phyloP scores from a whole-genome alignment of 306 rosid species.

The Cyclanthera cordifolia region DNA sequence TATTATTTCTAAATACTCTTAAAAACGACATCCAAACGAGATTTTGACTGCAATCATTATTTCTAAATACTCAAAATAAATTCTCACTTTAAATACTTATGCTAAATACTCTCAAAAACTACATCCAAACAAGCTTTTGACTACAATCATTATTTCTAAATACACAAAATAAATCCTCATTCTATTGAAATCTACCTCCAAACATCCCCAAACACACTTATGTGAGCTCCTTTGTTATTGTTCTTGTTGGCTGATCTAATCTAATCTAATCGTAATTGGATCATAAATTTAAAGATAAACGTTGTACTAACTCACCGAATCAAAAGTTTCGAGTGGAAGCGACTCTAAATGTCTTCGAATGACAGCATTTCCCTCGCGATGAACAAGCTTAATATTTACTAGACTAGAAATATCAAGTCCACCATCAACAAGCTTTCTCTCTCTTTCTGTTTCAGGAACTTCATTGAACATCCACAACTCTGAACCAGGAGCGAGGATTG shows the following conservation, averaged over 20 bases:
- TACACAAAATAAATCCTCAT: too few species aligned
- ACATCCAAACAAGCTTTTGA: too few species aligned
- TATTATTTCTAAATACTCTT: too few species aligned
- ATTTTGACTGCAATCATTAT: too few species aligned
- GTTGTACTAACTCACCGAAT: constrained; percentile 52
- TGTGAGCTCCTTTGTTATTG: too few species aligned
- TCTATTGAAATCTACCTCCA: too few species aligned
- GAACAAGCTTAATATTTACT: constrained; percentile 76
- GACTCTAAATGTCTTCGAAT: constrained; percentile 80
- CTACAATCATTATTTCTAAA: too few species aligned
- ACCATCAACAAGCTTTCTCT: constrained; percentile 77
- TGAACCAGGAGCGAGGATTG: constrained; percentile 78
- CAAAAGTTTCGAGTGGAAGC: constrained; percentile 94
- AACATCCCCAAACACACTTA: too few species aligned
- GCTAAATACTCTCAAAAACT: too few species aligned
- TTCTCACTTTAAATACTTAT: too few species aligned
- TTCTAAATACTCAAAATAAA: too few species aligned
- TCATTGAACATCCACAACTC: constrained; percentile 99
- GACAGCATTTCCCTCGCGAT: constrained; percentile 88
- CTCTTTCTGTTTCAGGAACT: constrained; percentile 75
- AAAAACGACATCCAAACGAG: too few species aligned
- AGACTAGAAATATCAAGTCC: constrained; percentile 67
- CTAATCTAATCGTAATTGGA: not conserved
- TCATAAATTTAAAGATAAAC: not conserved
- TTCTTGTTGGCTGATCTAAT: not conserved